Evolutionary conservation across 1,139 yeast species (phyloP), one percentile per base, ranked within the genome.

Genomic region (Pichia kudriavzevii): DNA sequence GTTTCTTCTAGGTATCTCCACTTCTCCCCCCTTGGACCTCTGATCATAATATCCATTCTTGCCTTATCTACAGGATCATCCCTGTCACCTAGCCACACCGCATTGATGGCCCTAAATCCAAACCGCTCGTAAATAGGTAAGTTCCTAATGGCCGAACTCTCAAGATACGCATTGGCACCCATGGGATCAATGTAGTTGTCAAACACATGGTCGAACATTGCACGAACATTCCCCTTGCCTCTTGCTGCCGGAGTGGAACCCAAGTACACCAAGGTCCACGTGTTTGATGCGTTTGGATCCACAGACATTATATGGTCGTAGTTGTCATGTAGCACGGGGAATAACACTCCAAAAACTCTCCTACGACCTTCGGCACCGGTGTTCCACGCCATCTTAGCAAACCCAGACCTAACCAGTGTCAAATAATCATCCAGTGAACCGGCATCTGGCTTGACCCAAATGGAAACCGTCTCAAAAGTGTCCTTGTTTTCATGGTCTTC

Each of bases 161-260:
- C 85, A 52, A 77, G 63, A 48, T 77, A 77, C 9, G 74, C 57
- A 20, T 69, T 59, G 36, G 60, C 58, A 15, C 60, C 61, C 21
- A 58, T 55, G 31, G 58, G 56, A 46, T 77, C 82, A 35, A 79
- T 64, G 50, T 67, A 61, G 34, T 65, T 60, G 20, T 60, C 54
- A 44, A 73, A 74, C 68, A 74, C 70, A 47, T 62, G 67, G n/a
- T 73, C 72, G 45, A 77, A 69, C 49, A 75, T 61, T 34, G 64
- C 64, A 31, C 83, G 56, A n/a, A 68, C 75, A 51, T 77, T 75
- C 7, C 84, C 84, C 53, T 76, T 76, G 24, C 84, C 84, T 48
- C 80, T 63, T 8, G 81, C 80, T 16, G 56, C 49, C n/a, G 66
- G 67, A 9, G 69, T 60, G 7, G 79, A 69, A 3, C 82, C 84